phyloP scores from a whole-genome alignment of 2,329 filamentous ascomycete species.

The Alternaria brassicae region DNA sequence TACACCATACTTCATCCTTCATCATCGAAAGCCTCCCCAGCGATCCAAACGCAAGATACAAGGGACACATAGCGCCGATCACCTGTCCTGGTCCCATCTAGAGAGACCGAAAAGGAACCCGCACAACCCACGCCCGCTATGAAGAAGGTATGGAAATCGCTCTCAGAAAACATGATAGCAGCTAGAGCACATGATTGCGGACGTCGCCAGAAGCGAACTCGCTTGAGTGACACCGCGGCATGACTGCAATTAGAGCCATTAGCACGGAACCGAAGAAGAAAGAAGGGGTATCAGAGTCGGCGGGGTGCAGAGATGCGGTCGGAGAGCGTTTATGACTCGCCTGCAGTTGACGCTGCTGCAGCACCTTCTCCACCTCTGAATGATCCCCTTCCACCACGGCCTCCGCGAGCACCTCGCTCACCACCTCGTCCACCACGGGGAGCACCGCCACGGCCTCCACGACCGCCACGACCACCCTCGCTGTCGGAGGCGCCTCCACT shows the following conservation, averaged over 20 bases:
- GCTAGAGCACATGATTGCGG: conserved; percentile 12
- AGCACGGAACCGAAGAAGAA: conserved; percentile 28
- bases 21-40: not conserved
- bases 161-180: conserved; percentile 23
- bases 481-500: conserved; percentile 80
- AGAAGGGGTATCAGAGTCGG: conserved; percentile 44
- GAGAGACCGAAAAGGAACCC: conserved; percentile 15
- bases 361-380: conserved; percentile 44
- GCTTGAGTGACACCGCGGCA: not conserved
- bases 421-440: conserved; percentile 62
- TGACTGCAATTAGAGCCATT: conserved; percentile 11
- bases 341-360: conserved; percentile 46
- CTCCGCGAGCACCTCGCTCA: conserved; percentile 48
- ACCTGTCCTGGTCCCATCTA: conserved; percentile 3
- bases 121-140: conserved; percentile 42
- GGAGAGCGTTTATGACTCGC: conserved; percentile 44
- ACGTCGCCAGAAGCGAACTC: conserved; percentile 1
- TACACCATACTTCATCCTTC: conserved; percentile 2
- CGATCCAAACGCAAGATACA: conserved; percentile 12
- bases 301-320: conserved; percentile 23
- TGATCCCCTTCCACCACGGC: conserved; percentile 50
- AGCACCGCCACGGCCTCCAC: conserved; percentile 55
- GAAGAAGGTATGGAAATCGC: conserved; percentile 15
- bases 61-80: conserved; percentile 6
- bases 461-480: conserved; percentile 70